Base-by-base conservation (phyloP, 139 green algal species). In the Chlamydomonas schloesseri region DNA sequence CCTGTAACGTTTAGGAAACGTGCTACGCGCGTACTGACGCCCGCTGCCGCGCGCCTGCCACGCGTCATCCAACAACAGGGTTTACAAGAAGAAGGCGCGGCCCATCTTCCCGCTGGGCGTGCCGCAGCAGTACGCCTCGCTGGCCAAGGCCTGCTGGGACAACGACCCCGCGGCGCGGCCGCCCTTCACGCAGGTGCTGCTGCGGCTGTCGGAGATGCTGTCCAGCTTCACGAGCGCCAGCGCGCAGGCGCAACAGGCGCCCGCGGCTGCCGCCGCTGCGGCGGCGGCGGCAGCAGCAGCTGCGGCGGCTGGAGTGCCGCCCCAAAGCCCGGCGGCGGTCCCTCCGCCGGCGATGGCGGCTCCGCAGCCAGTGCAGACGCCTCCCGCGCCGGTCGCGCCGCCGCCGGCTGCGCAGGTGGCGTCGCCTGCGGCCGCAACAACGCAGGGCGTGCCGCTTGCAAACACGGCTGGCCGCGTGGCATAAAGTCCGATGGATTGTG, bases 71-170 rank as follows among this genome's bases (percentile, higher is more conserved):
- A 5, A 50, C 42, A 50, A 50, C 67, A 85, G 90, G 34, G 90
- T 93, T 36, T 93, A 93, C 82, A 93, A 93, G 87, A 93, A 93
- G 84, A 92, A 92, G 84, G 90, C 83, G 10, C 88, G 90, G 69
- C 90, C 90, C 42, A 90, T 90, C 72, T 93, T 93, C 81, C 90
- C 92, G 1, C 70, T 91, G 67, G 92, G 90, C 24, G 92, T 93
- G 79, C 92, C 92, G 42, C 83, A 87, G 11, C 76, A 89, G 53
- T 93, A 93, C 69, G 90, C 90, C 14, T n/a, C 84, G 24, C 89
- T 95, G 70, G 92, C 89, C n/a, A 88, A 88, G 69, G 73, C 68
- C 11, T 93, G 89, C 87, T 95, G 92, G 90, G 92, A 93, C 71
- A 91, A 90, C 31, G 90, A 93, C 75, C 90, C 90, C 6, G 8